Conservation (phyloP, 1,139 yeast species). For the Saccharomyces pastorianus region DNA sequence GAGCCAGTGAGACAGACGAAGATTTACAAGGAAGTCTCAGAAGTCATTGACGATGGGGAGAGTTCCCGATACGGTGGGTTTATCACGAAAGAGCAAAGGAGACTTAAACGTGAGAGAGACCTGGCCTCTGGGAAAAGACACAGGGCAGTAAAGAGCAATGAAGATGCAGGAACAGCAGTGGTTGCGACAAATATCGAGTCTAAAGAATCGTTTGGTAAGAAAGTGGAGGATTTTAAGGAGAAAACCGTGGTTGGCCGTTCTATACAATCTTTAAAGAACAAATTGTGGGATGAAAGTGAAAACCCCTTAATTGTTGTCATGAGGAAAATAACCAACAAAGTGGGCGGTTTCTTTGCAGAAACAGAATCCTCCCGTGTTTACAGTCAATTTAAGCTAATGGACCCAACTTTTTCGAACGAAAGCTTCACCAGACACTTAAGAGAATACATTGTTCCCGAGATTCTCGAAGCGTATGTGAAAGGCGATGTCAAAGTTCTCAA, state of each 20-base stretch:
- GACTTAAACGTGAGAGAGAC: constrained; percentile 62
- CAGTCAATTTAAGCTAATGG: constrained; percentile 79
- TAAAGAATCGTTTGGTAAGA: constrained; percentile 59
- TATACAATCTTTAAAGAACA: constrained; percentile 53
- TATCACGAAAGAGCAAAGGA: constrained; percentile 77
- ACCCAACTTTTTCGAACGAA: constrained; percentile 77
- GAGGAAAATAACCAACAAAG: constrained; percentile 71
- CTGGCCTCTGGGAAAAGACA: constrained; percentile 52
- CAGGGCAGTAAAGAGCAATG: constrained; percentile 65
- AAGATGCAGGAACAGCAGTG: constrained; percentile 77
- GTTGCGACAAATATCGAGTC: constrained; percentile 79
- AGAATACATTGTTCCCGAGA: constrained; percentile 89
- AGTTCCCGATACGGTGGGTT: constrained; percentile 89
- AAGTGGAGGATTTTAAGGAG: constrained; percentile 61
- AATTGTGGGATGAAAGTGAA: constrained; percentile 85
- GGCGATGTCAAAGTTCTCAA: constrained; percentile 82
- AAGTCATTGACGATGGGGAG: constrained; percentile 87
- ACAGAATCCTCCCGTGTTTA: constrained; percentile 92
- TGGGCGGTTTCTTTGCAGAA: constrained; percentile 87
- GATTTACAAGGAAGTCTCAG: constrained; percentile 80
- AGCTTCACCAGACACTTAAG: constrained; percentile 78
- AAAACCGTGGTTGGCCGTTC: constrained; percentile 65
- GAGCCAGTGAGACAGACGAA: constrained; percentile 92
- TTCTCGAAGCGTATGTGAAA: constrained; percentile 88
- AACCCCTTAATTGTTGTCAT: constrained; percentile 79